Base-by-base conservation (phyloP, 192 early-diverging fungal genomes). In the Anaeromyces robustus region DNA sequence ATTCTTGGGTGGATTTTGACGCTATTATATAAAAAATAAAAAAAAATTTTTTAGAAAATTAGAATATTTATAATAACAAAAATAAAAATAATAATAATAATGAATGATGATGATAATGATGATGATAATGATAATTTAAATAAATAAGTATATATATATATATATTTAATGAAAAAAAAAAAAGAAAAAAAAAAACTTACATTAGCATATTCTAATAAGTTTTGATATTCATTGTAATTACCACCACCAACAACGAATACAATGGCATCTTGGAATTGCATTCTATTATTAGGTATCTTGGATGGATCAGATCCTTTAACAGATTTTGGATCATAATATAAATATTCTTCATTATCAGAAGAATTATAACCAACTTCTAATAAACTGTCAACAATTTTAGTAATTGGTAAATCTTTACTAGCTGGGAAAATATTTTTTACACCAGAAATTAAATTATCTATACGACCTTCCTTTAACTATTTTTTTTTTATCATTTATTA, bases 231-330 rank as follows among this genome's bases (percentile, higher is more conserved):
- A 78, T 96, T 87, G 86, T 98, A 99, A 84, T 98, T 98, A 30
- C 98, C 98, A 41, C 98, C 98, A 30, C 98, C 98, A 59, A 98
- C 90, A 17, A 96, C 94, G 91, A 99, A 98, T 29, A 99, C 98
- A 84, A 99, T 93, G 7, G 96, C 97, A 79, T 98, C 94, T 80
- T 95, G 92, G 82, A 94, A 95, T 52, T 0, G 90, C 86, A 78
- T 43, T 29, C 80, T 77, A 26, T 82, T 82, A 30, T 77, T 37
- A 29, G 13, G 68, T 29, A 31, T 18, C 29, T 30, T n/a, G 41
- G 34, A 37, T 29, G 29, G 29, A 78, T 39, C 43, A 34, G 80
- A 78, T 32, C 29, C 26, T 32, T 78, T 59, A 86, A 86, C 79
- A 89, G 89, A 82, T 91, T 84, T 96, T 30, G 98, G 96, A 81